Evolutionary conservation across 495 filamentous ascomycete genomes (phyloP), one percentile per base, ranked within the genome.

Genomic region (Hyaloscypha bicolor): DNA sequence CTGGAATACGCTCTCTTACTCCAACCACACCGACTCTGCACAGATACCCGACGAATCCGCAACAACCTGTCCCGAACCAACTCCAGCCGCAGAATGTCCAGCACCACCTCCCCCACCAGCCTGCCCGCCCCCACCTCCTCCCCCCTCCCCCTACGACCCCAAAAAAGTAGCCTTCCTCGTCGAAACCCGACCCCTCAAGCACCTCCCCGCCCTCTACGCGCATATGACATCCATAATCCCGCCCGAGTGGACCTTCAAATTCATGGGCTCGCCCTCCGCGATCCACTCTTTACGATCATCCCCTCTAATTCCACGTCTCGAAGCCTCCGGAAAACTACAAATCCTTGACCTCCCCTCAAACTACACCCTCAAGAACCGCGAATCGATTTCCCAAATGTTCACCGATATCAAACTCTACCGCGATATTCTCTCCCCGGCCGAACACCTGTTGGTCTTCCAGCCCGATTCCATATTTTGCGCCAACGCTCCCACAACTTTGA

Each of bases 61-160:
- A 12, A 16, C 9, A 56, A 56, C 21, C 6, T 56, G 53, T 56
- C 30, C 53, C 21, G 21, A 25, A 1, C 30, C 53, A 9, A 4
- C 56, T 16, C 56, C 56, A 59, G 59, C 31, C 33, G 6, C 57
- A 21, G 19, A 39, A 33, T 21, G 22, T 35, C 57, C 32, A 9
- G 60, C 30, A 11, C 60, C 60, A 51, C 33, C 39, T 62, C 35
- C 60, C 4, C 21, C 64, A 16, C 42, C 55, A 52, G 56, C 29
- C n/a, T 55, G 61, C 14, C 62, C 64, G 6, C 31, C 64, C 12
- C 59, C 51, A 22, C 61, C 55, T 37, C 58, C 57, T 35, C 74
- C 76, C 11, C 72, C 71, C 21, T 70, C 67, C 12, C 72, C 73
- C 19, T 82, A 78, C 73, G 69, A 74, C 45, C 48, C 53, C 0